Base-by-base conservation (phyloP, 192 early-diverging fungal genomes). In the Obelidium mucronatum region DNA sequence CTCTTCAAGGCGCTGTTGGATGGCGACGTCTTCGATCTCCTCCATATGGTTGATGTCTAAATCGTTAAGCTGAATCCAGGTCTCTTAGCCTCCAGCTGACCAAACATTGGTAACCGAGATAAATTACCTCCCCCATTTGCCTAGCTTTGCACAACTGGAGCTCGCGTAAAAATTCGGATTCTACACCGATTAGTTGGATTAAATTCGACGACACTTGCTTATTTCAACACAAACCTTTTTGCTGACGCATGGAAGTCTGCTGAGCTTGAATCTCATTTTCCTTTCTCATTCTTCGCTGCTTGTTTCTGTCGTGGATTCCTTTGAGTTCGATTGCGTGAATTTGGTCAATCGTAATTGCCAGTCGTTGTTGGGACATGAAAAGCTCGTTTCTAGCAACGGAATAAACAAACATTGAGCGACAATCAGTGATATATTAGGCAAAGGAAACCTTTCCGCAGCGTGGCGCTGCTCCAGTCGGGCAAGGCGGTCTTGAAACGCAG, bases 101-200 rank as follows among this genome's bases (percentile, higher is more conserved):
- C 8, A n/a, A n/a, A n/a, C n/a, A n/a, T n/a, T n/a, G n/a, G n/a
- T n/a, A 61, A 30, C n/a, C 19, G 15, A 26, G 31, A 40, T 8
- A 37, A 30, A n/a, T 36, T 3, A 75, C 75, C 66, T 77, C 67
- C 24, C 36, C 58, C 19, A 72, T 51, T 26, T 77, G 76, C 51
- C 67, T 71, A n/a, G 67, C 67, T 52, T 77, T 77, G 76, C 66
- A 71, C 19, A 77, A 35, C 58, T 77, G 76, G 19, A 77, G 37
- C 40, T 77, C 76, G 28, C 76, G 39, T 13, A 77, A 44, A 51
- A 67, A 66, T 42, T 77, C 76, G 42, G 67, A 77, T 48, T 77
- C 76, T 77, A 40, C 4, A 1, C 11, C 11, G 52, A 24, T 40
- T 34, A 40, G 15, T 68, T 24, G 0, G 37, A n/a, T 11, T 26